Conservation (phyloP, 192 early-diverging fungal species). For the Mortierella hygrophila region DNA sequence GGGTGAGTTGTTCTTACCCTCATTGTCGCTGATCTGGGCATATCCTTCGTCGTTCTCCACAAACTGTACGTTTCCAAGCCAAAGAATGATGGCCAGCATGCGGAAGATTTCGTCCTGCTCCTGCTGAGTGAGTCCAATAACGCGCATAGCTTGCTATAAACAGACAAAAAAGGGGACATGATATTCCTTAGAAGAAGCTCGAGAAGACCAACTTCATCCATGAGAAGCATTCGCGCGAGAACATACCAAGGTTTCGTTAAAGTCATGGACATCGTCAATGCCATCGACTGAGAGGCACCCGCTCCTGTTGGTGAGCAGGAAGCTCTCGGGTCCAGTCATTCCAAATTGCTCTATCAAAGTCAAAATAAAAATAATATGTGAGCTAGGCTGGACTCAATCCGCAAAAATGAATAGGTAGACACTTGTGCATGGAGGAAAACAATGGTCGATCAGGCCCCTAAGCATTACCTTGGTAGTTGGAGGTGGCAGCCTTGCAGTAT, state of each 20-base stretch:
- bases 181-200: background rate
- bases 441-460: background rate
- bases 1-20: constrained; percentile 54
- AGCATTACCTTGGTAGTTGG: constrained; percentile 72
- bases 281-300: constrained; percentile 90
- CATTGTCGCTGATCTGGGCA: constrained; percentile 69
- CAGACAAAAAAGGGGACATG: background rate
- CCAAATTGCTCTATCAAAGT: constrained; percentile 67
- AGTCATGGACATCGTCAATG: constrained; percentile 93
- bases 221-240: too few relatives aligned
- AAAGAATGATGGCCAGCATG: constrained; percentile 94
- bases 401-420: background rate
- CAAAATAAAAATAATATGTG: constrained; percentile 10
- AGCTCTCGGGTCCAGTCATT: constrained; percentile 84
- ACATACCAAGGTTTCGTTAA: constrained; percentile 81
- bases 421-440: background rate
- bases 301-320: constrained; percentile 77
- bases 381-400: background rate
- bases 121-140: constrained; percentile 85
- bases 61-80: constrained; percentile 96
- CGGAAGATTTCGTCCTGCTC: constrained; percentile 92
- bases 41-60: constrained; percentile 84
- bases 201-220: background rate
- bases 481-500: constrained; percentile 83
- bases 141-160: constrained; percentile 84